Base-by-base conservation (phyloP, 1,139 yeast genomes). In the Pichia sp. region DNA sequence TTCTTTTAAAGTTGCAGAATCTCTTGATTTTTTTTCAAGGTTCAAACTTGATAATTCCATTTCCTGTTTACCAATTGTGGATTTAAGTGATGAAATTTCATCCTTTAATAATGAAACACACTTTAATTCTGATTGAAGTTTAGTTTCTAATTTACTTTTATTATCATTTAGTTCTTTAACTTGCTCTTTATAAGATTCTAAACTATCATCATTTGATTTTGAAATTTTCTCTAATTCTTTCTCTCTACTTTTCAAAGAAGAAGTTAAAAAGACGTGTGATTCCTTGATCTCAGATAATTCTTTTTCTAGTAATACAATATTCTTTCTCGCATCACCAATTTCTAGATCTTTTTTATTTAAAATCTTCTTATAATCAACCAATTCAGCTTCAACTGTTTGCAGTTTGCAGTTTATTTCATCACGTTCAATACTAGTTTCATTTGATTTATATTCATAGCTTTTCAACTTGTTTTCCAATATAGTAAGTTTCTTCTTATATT, bases 401-500 rank as follows among this genome's bases (percentile, higher is more conserved):
- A 55, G 26, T 44, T 71, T 45, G 4, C 41, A 18, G 11, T 22
- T 37, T 7, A 42, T 37, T 9, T 32, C 9, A 8, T 39, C 36
- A 20, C 32, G 44, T n/a, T 38, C 45, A 32, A 18, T 9, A 18
- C 3, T 9, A 16, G 11, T 32, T 13, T 32, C 36, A 32, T 32
- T 32, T 18, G 36, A 32, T 18, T 18, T 32, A 18, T 18, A 4
- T 18, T 32, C 36, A 18, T 16, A 9, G 18, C 7, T 16, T 7
- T 53, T 47, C 0, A 74, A 43, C 47, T 69, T 62, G 7, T 56
- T 50, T 53, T 80, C 87, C 35, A 86, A 68, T 41, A 69, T 69
- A 50, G 73, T 76, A 47, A 86, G 70, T 53, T 81, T 79, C 16
- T 82, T 81, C 51, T 79, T 51, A 44, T 54, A 61, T 40, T 59